These are phyloP conservation scores for Trichoderma aggressivum DNA, from an alignment of 2,329 filamentous ascomycete genomes.

Conservation along the genomic window DNA sequence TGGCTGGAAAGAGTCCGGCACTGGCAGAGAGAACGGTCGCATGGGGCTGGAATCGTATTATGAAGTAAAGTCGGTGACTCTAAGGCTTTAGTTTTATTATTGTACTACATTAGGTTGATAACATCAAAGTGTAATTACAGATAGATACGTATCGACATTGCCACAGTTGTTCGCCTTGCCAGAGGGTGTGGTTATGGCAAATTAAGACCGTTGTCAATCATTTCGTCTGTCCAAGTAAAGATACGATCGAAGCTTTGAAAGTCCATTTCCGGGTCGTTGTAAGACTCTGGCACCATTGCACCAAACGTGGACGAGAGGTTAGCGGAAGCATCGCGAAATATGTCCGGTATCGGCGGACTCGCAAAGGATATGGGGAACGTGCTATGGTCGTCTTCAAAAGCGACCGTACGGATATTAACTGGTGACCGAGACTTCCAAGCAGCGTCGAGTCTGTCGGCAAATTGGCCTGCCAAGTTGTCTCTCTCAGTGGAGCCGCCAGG, in stretches of 20 bases:
- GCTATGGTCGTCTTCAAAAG: conserved; percentile 13
- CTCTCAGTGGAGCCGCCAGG: neutral
- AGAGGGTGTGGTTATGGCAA: neutral
- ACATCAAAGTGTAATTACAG: neutral
- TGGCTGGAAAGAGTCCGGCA: conserved; percentile 58
- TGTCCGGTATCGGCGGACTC: conserved; percentile 17
- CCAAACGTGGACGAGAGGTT: conserved; percentile 5
- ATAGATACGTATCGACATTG: neutral
- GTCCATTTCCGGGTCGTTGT: neutral
- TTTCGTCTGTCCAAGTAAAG: conserved; percentile 20
- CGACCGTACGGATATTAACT: conserved; percentile 17
- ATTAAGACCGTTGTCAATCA: conserved; percentile 2
- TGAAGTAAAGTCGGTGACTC: conserved; percentile 31
- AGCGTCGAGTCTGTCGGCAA: conserved; percentile 14
- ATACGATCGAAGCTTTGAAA: conserved; percentile 18
- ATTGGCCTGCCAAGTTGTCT: conserved; percentile 18
- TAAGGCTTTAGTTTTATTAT: conserved; percentile 1
- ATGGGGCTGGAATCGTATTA: conserved; percentile 39
- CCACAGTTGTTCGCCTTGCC: neutral
- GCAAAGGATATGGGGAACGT: conserved; percentile 13
- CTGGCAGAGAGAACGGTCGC: conserved; percentile 48
- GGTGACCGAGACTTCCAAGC: conserved; percentile 15
- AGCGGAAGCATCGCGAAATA: conserved; percentile 11
- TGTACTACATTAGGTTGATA: neutral
- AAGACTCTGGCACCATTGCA: neutral